These are phyloP conservation scores for Blastomyces gilchristii DNA, from an alignment of 2,329 filamentous ascomycete genomes.

Conservation along the genomic window DNA sequence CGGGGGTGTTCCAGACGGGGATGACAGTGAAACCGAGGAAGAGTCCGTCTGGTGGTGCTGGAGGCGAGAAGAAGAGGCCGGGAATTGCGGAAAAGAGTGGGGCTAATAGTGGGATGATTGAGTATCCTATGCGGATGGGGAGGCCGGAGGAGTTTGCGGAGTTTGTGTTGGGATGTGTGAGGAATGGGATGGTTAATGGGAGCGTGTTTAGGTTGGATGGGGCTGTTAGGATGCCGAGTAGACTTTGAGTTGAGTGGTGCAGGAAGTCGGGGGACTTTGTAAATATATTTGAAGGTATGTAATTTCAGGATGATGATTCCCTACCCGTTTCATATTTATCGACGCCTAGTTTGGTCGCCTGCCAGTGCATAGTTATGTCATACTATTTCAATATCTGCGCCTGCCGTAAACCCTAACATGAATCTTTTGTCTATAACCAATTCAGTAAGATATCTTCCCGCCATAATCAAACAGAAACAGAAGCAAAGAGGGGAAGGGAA, in stretches of 20 bases:
- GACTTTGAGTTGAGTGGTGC: conserved; percentile 10
- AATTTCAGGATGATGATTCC: background rate
- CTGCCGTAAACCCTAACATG: background rate
- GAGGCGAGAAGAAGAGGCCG: conserved; percentile 7
- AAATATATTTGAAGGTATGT: background rate
- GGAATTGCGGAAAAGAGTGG: conserved; percentile 1
- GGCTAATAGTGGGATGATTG: conserved; percentile 17
- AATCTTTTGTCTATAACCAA: conserved; percentile 1
- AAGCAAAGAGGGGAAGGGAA: background rate
- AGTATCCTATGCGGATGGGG: conserved; percentile 20
- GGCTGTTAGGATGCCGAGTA: conserved; percentile 19
- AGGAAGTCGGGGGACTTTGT: background rate
- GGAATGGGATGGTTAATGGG: conserved; percentile 22
- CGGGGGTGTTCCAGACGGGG: conserved; percentile 19
- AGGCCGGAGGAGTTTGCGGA: conserved; percentile 19
- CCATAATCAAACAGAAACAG: background rate
- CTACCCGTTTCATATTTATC: background rate
- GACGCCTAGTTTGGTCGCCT: background rate
- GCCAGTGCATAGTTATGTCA: background rate
- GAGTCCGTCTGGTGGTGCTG: conserved; percentile 1
- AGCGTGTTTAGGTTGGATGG: conserved; percentile 19
- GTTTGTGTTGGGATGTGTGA: conserved; percentile 19
- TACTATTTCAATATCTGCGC: background rate
- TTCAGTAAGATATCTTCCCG: background rate
- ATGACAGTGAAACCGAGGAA: conserved; percentile 16